Evolutionary conservation across 2,329 filamentous ascomycete genomes (phyloP).

Genomic region (Coniochaeta prunicola): DNA sequence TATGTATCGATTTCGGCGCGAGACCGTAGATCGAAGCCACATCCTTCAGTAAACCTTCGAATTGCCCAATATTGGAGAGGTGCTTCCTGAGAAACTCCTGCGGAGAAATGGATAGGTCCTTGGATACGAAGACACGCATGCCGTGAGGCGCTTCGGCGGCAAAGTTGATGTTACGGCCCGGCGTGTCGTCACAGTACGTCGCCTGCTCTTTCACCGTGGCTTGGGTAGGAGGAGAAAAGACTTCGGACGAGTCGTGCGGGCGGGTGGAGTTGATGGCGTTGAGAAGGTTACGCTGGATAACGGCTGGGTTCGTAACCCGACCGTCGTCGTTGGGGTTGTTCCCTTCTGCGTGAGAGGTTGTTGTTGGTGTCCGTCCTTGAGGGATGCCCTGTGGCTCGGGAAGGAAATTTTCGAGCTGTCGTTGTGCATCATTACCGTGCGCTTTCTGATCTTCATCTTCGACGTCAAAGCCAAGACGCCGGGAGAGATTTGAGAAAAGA

Average conservation of each 20-base stretch:
- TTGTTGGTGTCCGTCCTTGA: background rate
- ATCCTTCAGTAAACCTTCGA: conserved; percentile 62
- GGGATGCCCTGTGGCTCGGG: conserved; percentile 15
- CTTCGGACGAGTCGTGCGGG: conserved; percentile 61
- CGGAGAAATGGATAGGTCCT: conserved; percentile 38
- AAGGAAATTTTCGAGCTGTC: conserved; percentile 37
- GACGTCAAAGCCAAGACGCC: conserved; percentile 60
- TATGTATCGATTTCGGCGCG: conserved; percentile 61
- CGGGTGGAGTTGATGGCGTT: conserved; percentile 74
- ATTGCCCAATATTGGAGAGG: conserved; percentile 56
- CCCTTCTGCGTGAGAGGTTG: background rate
- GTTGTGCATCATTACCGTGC: conserved; percentile 22
- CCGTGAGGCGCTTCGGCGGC: conserved; percentile 63
- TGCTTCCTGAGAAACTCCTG: conserved; percentile 55
- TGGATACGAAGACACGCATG: conserved; percentile 67
- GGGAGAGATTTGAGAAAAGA: conserved; percentile 62
- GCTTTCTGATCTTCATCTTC: conserved; percentile 22
- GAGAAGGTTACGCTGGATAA: conserved; percentile 63
- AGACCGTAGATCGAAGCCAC: conserved; percentile 68
- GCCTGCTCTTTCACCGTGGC: conserved; percentile 72
- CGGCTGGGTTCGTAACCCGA: conserved; percentile 51
- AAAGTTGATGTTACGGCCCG: conserved; percentile 65
- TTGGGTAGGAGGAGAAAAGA: conserved; percentile 69
- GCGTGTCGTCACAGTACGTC: conserved; percentile 76
- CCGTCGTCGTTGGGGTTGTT: conserved; percentile 31